Evolutionary conservation across 192 early-diverging fungal genomes (phyloP), one percentile per base, ranked within the genome.

Genomic region (Gonapodya sp.): DNA sequence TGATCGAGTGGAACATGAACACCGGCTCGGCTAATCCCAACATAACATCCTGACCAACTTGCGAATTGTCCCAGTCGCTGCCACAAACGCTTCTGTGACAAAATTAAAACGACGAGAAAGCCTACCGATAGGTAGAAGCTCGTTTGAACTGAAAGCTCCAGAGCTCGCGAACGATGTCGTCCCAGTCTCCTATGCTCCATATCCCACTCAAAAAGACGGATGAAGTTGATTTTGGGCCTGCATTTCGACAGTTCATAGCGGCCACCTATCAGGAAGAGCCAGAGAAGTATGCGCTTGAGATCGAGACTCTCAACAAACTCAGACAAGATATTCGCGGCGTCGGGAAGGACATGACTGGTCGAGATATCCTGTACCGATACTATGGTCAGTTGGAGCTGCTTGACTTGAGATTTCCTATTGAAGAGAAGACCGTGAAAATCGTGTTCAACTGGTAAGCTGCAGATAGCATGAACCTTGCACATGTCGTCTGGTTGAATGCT

Each of bases 301-400:
- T 94, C 35, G 92, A 92, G 36, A 87, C 92, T 0, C 90, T 99
- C 79, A 92, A 98, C 85, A 92, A 96, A 79, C 87, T 97, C 82
- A 91, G 97, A 35, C 96, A 98, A 87, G 97, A 99, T 83, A 95
- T 94, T 84, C 93, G 94, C 35, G 96, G 96, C 46, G 96, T 95
- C 35, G 96, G 95, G n/a, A 94, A 93, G 77, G 96, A 98, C 84
- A 81, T 92, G 78, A 97, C 94, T 14, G 97, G 96, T 31, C 85
- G 96, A 33, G 96, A 99, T 85, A 89, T 99, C 36, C 88, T 97
- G 31, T 98, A 96, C 86, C 93, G 96, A 37, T 99, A 99, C 85
- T 97, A 96, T 88, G 95, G 94, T 36, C 97, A 99, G 78, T 86
- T 99, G 36, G 97, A 99, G 83, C 87, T 97, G 14, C 87, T 98